phyloP scores from a whole-genome alignment of 2,329 filamentous ascomycete species.

The Purpureocillium lavendulum region DNA sequence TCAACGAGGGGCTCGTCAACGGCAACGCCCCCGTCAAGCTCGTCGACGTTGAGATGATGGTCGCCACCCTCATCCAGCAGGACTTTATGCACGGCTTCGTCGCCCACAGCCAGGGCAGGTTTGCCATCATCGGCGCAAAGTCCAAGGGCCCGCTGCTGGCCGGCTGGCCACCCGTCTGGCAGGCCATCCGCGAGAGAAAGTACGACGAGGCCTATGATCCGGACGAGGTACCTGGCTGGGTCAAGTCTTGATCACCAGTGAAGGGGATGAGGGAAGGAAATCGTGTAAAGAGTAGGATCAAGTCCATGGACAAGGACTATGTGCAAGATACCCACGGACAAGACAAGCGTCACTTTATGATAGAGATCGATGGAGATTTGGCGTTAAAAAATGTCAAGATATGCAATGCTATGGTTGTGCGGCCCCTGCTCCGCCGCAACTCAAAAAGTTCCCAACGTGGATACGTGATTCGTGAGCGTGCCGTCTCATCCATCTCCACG shows the following conservation, averaged over 20 bases:
- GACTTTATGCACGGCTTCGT: slow-evolving; percentile 79
- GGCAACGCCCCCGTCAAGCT: slow-evolving; percentile 53
- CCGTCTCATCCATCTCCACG: slow-evolving; percentile 1
- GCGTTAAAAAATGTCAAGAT: not conserved
- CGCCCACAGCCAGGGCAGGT: slow-evolving; percentile 65
- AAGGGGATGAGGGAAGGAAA: not conserved
- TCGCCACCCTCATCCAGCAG: slow-evolving; percentile 70
- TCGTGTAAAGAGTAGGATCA: too few species aligned
- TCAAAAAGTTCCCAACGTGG: not conserved
- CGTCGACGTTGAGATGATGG: slow-evolving; percentile 66
- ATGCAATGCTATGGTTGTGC: not conserved
- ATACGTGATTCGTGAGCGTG: slow-evolving; percentile 5
- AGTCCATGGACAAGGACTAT: too few species aligned
- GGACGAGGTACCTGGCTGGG: slow-evolving; percentile 69
- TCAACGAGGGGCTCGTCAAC: slow-evolving; percentile 53
- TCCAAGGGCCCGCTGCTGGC: slow-evolving; percentile 55
- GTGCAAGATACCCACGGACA: not conserved
- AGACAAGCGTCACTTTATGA: too few species aligned
- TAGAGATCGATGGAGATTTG: not conserved
- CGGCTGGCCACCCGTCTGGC: slow-evolving; percentile 70
- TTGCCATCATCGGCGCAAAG: slow-evolving; percentile 75
- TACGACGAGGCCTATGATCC: slow-evolving; percentile 52
- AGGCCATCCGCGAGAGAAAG: slow-evolving; percentile 55
- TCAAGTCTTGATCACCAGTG: slow-evolving; percentile 31
- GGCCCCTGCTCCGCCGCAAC: not conserved